Conservation (phyloP, 495 filamentous ascomycete genomes). For the Pseudoneurospora amorphoporcata region DNA sequence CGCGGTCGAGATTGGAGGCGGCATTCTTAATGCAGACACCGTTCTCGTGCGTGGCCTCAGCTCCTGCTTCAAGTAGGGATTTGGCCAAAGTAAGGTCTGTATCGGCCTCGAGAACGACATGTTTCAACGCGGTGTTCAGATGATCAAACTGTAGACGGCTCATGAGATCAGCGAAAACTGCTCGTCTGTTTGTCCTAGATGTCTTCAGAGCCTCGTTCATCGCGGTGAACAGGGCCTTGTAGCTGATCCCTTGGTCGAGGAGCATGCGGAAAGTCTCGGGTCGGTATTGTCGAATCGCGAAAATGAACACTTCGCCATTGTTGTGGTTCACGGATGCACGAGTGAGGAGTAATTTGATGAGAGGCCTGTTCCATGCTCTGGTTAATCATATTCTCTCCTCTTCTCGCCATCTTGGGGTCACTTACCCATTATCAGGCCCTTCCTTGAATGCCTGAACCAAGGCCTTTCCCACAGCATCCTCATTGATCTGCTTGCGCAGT, state of each 20-base stretch:
- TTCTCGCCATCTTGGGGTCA: neutral
- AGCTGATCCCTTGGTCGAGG: constrained; percentile 14
- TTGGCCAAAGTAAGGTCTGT: constrained; percentile 13
- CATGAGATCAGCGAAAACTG: constrained; percentile 12
- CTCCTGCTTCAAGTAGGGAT: constrained; percentile 16
- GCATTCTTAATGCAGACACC: constrained; percentile 23
- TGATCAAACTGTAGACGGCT: constrained; percentile 15
- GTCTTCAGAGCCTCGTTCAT: constrained; percentile 15
- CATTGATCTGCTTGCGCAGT: constrained; percentile 15
- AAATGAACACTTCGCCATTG: constrained; percentile 22
- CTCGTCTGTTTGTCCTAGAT: constrained; percentile 1
- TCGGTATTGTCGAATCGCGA: constrained; percentile 17
- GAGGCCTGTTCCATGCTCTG: neutral
- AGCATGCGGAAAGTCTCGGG: constrained; percentile 17
- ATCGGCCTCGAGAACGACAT: constrained; percentile 12
- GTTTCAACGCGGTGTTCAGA: constrained; percentile 20
- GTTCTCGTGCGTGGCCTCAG: constrained; percentile 15
- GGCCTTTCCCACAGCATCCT: constrained; percentile 21
- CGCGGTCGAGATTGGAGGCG: constrained; percentile 15
- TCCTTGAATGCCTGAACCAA: constrained; percentile 26
- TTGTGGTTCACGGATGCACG: constrained; percentile 21
- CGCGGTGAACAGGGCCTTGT: constrained; percentile 18
- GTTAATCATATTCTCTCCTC: neutral
- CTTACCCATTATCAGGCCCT: constrained; percentile 16
- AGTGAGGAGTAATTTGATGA: constrained; percentile 15